Evolutionary conservation across 495 filamentous ascomycete genomes (phyloP).

Genomic region (Neurospora terricola): DNA sequence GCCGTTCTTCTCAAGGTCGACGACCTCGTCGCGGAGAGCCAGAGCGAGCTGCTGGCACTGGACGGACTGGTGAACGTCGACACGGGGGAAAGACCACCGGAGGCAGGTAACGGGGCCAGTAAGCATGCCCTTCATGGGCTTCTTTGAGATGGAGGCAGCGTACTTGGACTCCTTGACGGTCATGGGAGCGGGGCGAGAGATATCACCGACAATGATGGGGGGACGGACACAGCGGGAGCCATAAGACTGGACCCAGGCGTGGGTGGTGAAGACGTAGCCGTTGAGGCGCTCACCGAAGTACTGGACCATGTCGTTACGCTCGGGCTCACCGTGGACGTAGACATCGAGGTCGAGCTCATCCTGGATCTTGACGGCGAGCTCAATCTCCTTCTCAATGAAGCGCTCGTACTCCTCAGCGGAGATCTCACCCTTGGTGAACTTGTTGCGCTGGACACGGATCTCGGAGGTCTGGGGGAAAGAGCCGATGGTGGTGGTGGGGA

Average conservation of each 20-base stretch:
- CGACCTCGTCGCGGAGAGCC: conserved; percentile 94
- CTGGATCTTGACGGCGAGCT: conserved; percentile 86
- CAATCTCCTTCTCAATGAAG: conserved; percentile 98
- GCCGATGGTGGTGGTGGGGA: conserved; percentile 98
- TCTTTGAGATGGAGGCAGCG: conserved; percentile 87
- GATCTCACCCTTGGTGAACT: conserved; percentile 97
- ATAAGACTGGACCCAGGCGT: conserved; percentile 97
- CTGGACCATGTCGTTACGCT: conserved; percentile 99
- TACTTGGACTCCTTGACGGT: conserved; percentile 99
- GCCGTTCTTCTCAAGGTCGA: conserved; percentile 93
- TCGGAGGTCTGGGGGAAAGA: conserved; percentile 99
- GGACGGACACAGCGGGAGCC: conserved; percentile 96
- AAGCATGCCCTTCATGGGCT: conserved; percentile 99
- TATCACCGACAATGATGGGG: conserved; percentile 95
- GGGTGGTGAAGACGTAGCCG: conserved; percentile 97
- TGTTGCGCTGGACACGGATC: conserved; percentile 91
- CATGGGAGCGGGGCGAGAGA: conserved; percentile 93
- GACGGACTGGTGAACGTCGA: conserved; percentile 96
- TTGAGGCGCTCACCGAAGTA: conserved; percentile 97
- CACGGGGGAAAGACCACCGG: conserved; percentile 98
- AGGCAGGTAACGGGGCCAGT: conserved; percentile 98
- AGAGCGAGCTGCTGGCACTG: conserved; percentile 98
- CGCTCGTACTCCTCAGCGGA: conserved; percentile 83
- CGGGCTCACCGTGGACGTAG: conserved; percentile 94
- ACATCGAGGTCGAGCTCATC: conserved; percentile 92